phyloP scores from a whole-genome alignment of 345 rosid genomes.

The Citrus cavaleriei region DNA sequence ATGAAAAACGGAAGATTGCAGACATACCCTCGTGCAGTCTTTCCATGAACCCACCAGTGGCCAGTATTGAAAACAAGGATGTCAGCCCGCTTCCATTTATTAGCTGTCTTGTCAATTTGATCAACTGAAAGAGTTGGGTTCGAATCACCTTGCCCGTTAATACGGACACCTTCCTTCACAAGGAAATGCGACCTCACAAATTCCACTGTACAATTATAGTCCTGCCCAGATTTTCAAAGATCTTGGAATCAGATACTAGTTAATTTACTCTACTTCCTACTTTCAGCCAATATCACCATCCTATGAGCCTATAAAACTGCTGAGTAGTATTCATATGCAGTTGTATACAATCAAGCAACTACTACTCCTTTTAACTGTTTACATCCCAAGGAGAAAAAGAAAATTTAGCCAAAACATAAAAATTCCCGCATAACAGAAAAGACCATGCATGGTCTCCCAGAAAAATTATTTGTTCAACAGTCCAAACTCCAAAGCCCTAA shows the following conservation, averaged over 20 bases:
- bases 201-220: conserved; percentile 74
- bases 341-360: not conserved
- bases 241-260: not conserved
- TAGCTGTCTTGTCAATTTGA: conserved; percentile 66
- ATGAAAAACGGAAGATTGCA: not conserved
- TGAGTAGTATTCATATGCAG: not conserved
- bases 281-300: not conserved
- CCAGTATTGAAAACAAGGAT: conserved; percentile 91
- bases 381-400: not conserved
- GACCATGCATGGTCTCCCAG: not conserved
- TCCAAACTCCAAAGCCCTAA: not conserved
- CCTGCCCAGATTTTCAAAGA: conserved; percentile 45
- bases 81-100: conserved; percentile 75
- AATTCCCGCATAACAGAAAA: not conserved
- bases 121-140: conserved; percentile 85
- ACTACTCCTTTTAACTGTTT: not conserved
- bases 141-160: conserved; percentile 63
- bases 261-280: not conserved
- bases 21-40: conserved; percentile 85
- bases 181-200: conserved; percentile 97
- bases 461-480: not conserved
- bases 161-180: conserved; percentile 81
- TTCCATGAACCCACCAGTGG: conserved; percentile 99
- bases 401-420: not conserved
- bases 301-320: not conserved